phyloP scores from a whole-genome alignment of 139 green algal species.

The Picochlorum sp. region DNA sequence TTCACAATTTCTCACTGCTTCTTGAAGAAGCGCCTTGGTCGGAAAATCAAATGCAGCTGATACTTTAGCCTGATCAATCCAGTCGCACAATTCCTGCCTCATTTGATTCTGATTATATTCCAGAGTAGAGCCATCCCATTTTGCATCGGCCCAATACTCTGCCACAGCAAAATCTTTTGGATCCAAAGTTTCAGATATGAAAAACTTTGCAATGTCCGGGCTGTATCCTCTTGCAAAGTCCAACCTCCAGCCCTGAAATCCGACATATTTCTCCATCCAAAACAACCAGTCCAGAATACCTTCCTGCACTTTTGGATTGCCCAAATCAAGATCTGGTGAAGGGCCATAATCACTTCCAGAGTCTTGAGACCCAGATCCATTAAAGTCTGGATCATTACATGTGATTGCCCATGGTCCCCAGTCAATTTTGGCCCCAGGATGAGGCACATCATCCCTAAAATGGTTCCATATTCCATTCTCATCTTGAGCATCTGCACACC shows the following conservation, averaged over 20 bases:
- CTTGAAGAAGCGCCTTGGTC: slow-evolving; percentile 81
- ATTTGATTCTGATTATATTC: slow-evolving; percentile 42
- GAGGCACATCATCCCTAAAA: slow-evolving; percentile 33
- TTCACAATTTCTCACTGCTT: slow-evolving; percentile 71
- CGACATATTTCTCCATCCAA: slow-evolving; percentile 47
- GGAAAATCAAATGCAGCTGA: slow-evolving; percentile 87
- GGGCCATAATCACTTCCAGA: slow-evolving; percentile 53
- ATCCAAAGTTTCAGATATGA: slow-evolving; percentile 27
- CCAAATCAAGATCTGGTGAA: slow-evolving; percentile 71
- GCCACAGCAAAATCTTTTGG: slow-evolving; percentile 46
- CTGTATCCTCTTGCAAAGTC: slow-evolving; percentile 60
- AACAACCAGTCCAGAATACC: slow-evolving; percentile 65
- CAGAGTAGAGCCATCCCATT: slow-evolving; percentile 12
- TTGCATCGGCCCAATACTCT: slow-evolving; percentile 52
- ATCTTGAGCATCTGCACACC: slow-evolving; percentile 56
- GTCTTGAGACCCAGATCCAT: slow-evolving; percentile 52
- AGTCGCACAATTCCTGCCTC: slow-evolving; percentile 50
- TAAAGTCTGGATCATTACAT: slow-evolving; percentile 55
- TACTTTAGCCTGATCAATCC: slow-evolving; percentile 60
- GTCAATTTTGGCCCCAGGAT: slow-evolving; percentile 39
- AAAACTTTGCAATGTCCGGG: slow-evolving; percentile 27
- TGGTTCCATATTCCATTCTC: slow-evolving; percentile 55
- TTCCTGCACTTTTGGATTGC: slow-evolving; percentile 55
- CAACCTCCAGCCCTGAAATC: slow-evolving; percentile 51
- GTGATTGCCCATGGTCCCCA: slow-evolving; percentile 79